Evolutionary conservation across 331 rosid species (phyloP), one percentile per base, ranked within the genome.

Genomic region (Cydonia oblonga): DNA sequence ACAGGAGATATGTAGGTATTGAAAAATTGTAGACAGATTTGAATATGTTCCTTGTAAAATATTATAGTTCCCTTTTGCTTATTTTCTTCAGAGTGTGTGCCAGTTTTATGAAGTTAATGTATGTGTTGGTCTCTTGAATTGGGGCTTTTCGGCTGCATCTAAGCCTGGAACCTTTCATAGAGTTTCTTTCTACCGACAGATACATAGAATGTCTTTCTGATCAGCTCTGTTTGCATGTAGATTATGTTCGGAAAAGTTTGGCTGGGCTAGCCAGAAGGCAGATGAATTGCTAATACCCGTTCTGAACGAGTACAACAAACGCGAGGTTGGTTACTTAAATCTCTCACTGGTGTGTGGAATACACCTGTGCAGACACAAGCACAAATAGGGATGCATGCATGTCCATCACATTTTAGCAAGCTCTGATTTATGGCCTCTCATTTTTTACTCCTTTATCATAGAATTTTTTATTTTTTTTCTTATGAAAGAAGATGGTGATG

Each of bases 191-290:
- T 51, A 20, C 16, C 14, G 9, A 54, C 7, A 58, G 59, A 30
- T 25, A 38, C 51, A 13, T 13, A 32, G 19, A 19, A 52, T 23
- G 58, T 38, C 19, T 65, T 60, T 60, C 80, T 77, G 46, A 80
- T 20, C 61, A 70, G 64, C 30, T 81, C 19, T 58, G 73, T 71
- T 46, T 75, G 71, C 33, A 4, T 46, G 66, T 87, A 93, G 98
- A 85, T 86, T 93, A 79, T 93, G 98, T 78, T 93, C 92, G 91
- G 98, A 90, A 80, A 93, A 89, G 85, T 93, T 93, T 77, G 93
- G 97, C 64, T 93, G 98, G 98, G 85, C 82, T 64, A 84, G 66
- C 84, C 90, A 84, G 78, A 93, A 90, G 88, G 84, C 87, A 49
- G 98, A 93, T 87, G 98, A 90, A 63, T 83, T 93, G 78, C 74